Evolutionary conservation across 2,329 filamentous ascomycete genomes (phyloP).

Genomic region (Aspergillus sojae): DNA sequence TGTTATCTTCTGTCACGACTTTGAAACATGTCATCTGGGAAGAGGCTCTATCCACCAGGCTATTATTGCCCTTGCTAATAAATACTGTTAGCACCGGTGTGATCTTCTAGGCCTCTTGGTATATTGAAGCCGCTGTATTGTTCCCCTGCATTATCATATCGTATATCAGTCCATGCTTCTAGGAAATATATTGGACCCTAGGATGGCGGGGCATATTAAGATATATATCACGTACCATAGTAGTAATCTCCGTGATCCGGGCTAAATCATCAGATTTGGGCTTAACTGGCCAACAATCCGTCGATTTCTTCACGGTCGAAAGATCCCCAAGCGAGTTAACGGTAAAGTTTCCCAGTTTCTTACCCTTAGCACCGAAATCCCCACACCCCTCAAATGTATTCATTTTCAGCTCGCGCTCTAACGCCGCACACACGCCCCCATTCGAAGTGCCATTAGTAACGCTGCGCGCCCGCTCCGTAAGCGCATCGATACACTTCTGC

Average conservation of each 20-base stretch:
- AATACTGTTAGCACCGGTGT: slow-evolving; percentile 21
- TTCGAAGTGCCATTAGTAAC: background rate
- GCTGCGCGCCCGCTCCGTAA: slow-evolving; percentile 11
- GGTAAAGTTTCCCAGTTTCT: slow-evolving; percentile 13
- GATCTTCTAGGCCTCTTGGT: slow-evolving; percentile 17
- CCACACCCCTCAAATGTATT: slow-evolving; percentile 11
- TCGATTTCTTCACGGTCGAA: slow-evolving; percentile 8
- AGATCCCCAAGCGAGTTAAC: slow-evolving; percentile 9
- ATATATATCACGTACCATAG: background rate
- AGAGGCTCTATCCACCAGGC: slow-evolving; percentile 13
- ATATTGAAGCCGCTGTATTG: slow-evolving; percentile 4
- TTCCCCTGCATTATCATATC: slow-evolving; percentile 2
- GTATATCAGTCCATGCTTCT: background rate
- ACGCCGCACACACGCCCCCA: background rate
- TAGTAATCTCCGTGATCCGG: slow-evolving; percentile 6
- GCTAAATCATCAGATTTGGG: slow-evolving; percentile 15
- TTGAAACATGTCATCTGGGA: slow-evolving; percentile 22
- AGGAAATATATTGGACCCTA: background rate
- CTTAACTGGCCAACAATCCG: slow-evolving; percentile 17
- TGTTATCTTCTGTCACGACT: slow-evolving; percentile 11
- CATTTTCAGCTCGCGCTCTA: background rate
- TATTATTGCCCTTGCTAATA: slow-evolving; percentile 1
- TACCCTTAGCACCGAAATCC: slow-evolving; percentile 2
- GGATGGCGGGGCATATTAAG: background rate
- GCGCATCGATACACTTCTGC: slow-evolving; percentile 18